Conservation (phyloP, 129 eudicot genomes). For the carrot (Daucus carota) region DH1_v3.0 NC_030383.2:58437001-58437500, state of each 20-base stretch:
- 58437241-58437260: not conserved
- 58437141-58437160: too few relatives aligned
- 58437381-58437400: not conserved
- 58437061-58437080: too few relatives aligned
- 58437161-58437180: too few relatives aligned
- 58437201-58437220: too few relatives aligned
- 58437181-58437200: too few relatives aligned
- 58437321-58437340: not conserved
- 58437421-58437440: not conserved
- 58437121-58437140: too few relatives aligned
- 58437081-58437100: too few relatives aligned
- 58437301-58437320: too few relatives aligned
- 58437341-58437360: not conserved
- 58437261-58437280: not conserved
- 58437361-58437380: not conserved
- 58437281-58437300: not conserved
- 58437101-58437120: too few relatives aligned
- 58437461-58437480: constrained; percentile 44
- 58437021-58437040: not conserved
- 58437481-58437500: not conserved
- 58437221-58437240: too few relatives aligned
- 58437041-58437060: too few relatives aligned
- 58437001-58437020: not conserved
- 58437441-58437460: constrained; percentile 38
- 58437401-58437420: not conserved